These are phyloP conservation scores for Jackrogersella minutella DNA, from an alignment of 495 filamentous ascomycete genomes.

Conservation along the genomic window DNA sequence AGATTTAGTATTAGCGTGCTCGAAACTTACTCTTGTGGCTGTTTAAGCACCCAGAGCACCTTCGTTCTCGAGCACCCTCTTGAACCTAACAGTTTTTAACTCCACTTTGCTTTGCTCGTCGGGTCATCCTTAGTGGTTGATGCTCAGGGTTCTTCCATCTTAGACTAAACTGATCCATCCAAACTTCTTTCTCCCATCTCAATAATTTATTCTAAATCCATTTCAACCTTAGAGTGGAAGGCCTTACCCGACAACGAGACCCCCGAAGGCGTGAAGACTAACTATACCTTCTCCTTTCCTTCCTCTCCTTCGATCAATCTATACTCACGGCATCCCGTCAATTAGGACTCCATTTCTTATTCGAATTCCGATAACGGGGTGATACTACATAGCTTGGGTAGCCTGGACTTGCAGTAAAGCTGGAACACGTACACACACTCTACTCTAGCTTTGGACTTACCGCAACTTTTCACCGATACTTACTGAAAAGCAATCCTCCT, in stretches of 20 bases:
- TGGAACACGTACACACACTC: constrained; percentile 13
- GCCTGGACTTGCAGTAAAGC: too few relatives aligned
- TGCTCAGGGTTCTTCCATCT: constrained; percentile 37
- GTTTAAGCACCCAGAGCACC: constrained; percentile 1
- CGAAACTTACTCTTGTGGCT: constrained; percentile 9
- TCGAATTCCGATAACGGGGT: constrained; percentile 25
- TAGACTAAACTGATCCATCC: constrained; percentile 32
- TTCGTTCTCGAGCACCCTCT: constrained; percentile 8
- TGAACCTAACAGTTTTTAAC: neutral
- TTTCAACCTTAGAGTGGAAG: neutral
- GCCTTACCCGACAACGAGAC: neutral
- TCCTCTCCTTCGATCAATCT: constrained; percentile 4
- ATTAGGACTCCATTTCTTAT: constrained; percentile 27
- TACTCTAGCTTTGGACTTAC: constrained; percentile 55
- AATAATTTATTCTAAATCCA: constrained; percentile 21
- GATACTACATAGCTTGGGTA: constrained; percentile 1
- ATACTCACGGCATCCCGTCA: constrained; percentile 9
- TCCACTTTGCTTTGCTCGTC: constrained; percentile 9
- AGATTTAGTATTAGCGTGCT: constrained; percentile 25
- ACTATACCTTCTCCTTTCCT: neutral
- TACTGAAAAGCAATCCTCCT: constrained; percentile 4
- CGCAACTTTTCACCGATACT: constrained; percentile 55
- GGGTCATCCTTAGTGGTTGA: constrained; percentile 5
- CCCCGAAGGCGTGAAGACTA: neutral
- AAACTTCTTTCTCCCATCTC: constrained; percentile 18